Evolutionary conservation across 805 yeast species (phyloP).

Genomic region (Phaffomyces antillensis): DNA sequence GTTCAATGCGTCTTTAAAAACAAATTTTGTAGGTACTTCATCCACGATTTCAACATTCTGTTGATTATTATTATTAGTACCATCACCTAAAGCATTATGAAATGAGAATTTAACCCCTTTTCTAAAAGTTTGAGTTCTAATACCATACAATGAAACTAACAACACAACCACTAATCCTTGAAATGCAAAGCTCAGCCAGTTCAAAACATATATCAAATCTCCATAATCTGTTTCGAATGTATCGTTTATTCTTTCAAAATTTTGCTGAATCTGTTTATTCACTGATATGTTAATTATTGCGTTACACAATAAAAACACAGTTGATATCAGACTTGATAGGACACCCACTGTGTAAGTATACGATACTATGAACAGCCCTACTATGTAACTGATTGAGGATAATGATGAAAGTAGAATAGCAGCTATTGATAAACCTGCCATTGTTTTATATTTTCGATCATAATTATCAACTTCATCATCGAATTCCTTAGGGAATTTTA

Average conservation of each 20-base stretch:
- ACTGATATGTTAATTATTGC: slow-evolving; percentile 1
- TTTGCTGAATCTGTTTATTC: background rate
- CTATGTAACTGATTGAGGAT: slow-evolving; percentile 1
- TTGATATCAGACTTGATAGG: slow-evolving; percentile 1
- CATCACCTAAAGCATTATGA: background rate
- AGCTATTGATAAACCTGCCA: slow-evolving; percentile 1
- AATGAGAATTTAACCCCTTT: slow-evolving; percentile 4
- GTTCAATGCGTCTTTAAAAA: slow-evolving; percentile 1
- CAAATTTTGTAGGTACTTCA: background rate
- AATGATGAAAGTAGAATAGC: slow-evolving; percentile 1
- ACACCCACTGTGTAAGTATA: slow-evolving; percentile 5
- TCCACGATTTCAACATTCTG: background rate
- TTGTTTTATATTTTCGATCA: background rate
- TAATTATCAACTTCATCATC: background rate
- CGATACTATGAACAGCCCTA: slow-evolving; percentile 1
- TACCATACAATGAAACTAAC: background rate
- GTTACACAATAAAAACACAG: slow-evolving; percentile 1
- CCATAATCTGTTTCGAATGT: slow-evolving; percentile 2
- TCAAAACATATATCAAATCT: slow-evolving; percentile 1
- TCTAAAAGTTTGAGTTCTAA: background rate
- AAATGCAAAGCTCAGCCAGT: slow-evolving; percentile 6
- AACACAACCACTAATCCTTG: slow-evolving; percentile 3
- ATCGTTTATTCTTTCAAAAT: background rate
- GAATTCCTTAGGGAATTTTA: slow-evolving; percentile 1
- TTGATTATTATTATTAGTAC: background rate